Percentiles rank a stretch among this genome's conserved stretches.
phyloP scores from a whole-genome alignment of 2,329 filamentous ascomycete species.

The Diaporthe citri region DNA sequence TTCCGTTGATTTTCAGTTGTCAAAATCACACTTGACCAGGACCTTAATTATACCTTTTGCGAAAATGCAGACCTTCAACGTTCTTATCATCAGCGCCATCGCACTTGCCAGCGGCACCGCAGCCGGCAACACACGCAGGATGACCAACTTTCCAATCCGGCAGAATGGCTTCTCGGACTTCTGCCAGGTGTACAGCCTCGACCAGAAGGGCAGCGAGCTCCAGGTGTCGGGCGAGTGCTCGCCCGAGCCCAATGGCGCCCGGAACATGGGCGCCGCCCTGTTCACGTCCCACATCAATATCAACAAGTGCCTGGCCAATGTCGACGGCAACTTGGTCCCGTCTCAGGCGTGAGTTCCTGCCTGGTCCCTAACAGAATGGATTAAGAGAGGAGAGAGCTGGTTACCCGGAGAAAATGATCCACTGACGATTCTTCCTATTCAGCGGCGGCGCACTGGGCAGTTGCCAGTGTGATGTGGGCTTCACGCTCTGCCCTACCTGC shows the following conservation, averaged over 20 bases:
- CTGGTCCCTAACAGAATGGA: no score
- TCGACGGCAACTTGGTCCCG: neutral
- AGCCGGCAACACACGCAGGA: neutral
- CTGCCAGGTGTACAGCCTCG: neutral
- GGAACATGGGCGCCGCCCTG: neutral
- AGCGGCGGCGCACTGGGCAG: conserved; percentile 1
- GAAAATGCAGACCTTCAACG: neutral
- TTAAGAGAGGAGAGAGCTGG: no score
- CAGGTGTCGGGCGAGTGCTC: neutral
- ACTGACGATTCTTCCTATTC: neutral
- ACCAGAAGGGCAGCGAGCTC: neutral
- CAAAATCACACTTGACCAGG: neutral
- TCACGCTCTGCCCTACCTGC: neutral
- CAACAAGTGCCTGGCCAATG: conserved; percentile 5
- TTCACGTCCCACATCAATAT: conserved; percentile 11
- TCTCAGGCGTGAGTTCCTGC: neutral
- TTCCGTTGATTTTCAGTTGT: neutral
- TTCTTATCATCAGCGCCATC: neutral
- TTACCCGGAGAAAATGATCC: neutral
- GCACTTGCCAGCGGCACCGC: neutral
- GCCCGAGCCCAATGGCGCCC: neutral
- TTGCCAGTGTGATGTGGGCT: conserved; percentile 4
- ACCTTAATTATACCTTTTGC: neutral
- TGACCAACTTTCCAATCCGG: neutral
- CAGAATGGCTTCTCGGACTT: neutral